Evolutionary conservation across 2,329 filamentous ascomycete species (phyloP).

Genomic region (Fusarium nurragi): DNA sequence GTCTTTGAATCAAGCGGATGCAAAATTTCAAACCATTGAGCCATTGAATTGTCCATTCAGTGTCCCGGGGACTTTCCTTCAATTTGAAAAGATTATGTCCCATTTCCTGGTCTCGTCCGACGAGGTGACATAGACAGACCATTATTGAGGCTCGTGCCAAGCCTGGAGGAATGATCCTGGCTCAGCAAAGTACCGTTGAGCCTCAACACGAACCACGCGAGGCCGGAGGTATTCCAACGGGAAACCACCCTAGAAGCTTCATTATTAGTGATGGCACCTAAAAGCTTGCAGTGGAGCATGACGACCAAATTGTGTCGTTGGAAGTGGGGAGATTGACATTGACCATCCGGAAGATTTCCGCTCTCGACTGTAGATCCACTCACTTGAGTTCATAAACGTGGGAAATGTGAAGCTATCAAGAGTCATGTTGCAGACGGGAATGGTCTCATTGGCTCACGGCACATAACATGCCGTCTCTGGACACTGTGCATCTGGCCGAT

Average conservation of each 20-base stretch:
- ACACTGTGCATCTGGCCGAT: slow-evolving; percentile 23
- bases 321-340: slow-evolving; percentile 18
- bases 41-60: neutral
- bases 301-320: slow-evolving; percentile 19
- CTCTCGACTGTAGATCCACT: neutral
- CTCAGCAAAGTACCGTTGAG: slow-evolving; percentile 6
- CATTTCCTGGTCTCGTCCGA: neutral
- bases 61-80: neutral
- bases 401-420: slow-evolving; percentile 10
- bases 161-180: slow-evolving; percentile 23
- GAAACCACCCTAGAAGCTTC: neutral
- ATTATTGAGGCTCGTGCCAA: slow-evolving; percentile 24
- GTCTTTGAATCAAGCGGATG: slow-evolving; percentile 11
- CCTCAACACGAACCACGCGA: slow-evolving; percentile 18
- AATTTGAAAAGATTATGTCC: neutral
- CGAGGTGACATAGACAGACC: neutral
- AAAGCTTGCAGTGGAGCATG: slow-evolving; percentile 25
- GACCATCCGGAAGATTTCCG: slow-evolving; percentile 26
- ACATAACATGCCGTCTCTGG: slow-evolving; percentile 19
- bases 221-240: slow-evolving; percentile 15
- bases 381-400: slow-evolving; percentile 1
- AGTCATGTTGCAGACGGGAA: slow-evolving; percentile 13
- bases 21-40: slow-evolving; percentile 13
- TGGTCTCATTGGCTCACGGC: slow-evolving; percentile 19
- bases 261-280: slow-evolving; percentile 8